These are phyloP conservation scores for Aegilops umbellulata DNA, from an alignment of 176 grass and related monocot genomes.

Conservation along the genomic window DNA sequence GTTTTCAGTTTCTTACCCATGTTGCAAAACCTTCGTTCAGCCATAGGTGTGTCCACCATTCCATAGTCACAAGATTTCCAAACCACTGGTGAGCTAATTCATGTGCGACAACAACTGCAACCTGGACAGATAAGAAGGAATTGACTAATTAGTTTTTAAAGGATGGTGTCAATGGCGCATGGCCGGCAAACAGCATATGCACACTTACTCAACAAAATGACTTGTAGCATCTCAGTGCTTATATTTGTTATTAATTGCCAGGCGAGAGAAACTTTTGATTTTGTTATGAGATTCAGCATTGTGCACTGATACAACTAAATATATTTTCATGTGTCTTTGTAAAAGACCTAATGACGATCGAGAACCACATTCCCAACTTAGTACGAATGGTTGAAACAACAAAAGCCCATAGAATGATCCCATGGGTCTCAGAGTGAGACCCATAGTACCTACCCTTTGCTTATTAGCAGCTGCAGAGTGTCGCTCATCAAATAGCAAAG, in stretches of 20 bases:
- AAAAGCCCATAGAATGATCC: not conserved
- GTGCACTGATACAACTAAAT: not conserved
- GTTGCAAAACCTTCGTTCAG: conserved; percentile 97
- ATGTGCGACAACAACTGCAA: conserved; percentile 91
- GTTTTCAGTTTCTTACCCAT: conserved; percentile 61
- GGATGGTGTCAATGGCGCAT: not conserved
- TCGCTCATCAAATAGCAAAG: conserved; percentile 74
- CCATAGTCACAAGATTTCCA: conserved; percentile 98
- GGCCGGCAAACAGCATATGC: not conserved
- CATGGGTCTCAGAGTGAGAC: no score
- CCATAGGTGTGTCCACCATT: conserved; percentile 99
- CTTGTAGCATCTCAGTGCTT: not conserved
- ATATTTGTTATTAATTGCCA: not conserved
- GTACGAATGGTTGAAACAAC: conserved; percentile 6
- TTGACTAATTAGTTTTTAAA: conserved; percentile 3
- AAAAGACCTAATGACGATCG: conserved; percentile 9
- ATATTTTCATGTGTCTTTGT: not conserved
- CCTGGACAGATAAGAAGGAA: conserved; percentile 37
- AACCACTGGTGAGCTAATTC: conserved; percentile 99
- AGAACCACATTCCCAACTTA: conserved; percentile 10
- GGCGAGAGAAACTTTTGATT: not conserved
- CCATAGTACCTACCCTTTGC: conserved; percentile 53
- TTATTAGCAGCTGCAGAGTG: conserved; percentile 90
- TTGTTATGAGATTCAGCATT: conserved; percentile 1
- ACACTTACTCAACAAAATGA: conserved; percentile 18